Evolutionary conservation across 371 early-diverging fungal species (phyloP).

Genomic region (Rhizopus delemar): DNA sequence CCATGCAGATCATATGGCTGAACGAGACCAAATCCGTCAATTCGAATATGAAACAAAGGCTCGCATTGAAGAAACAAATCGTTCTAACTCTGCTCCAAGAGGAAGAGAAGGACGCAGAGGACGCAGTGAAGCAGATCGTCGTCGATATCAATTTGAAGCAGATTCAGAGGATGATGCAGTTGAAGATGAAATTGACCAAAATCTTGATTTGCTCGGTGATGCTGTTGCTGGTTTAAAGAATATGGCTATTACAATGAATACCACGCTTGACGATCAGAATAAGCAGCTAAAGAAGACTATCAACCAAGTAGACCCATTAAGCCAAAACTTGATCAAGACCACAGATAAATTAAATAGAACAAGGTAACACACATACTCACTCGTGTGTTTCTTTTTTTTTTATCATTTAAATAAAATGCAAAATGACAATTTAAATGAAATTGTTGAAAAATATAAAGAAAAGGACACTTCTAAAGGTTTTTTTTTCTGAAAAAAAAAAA

Average conservation of each 20-base stretch:
- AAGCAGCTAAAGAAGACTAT: slow-evolving; percentile 32
- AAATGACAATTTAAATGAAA: not conserved
- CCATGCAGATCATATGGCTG: slow-evolving; percentile 48
- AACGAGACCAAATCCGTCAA: slow-evolving; percentile 43
- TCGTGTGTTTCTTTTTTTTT: not conserved
- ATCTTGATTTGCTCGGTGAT: slow-evolving; percentile 68
- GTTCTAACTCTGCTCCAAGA: slow-evolving; percentile 24
- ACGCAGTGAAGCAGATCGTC: slow-evolving; percentile 60
- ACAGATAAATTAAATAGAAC: slow-evolving; percentile 53
- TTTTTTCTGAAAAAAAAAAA: not conserved
- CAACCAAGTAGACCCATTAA: slow-evolving; percentile 48
- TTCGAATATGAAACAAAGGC: slow-evolving; percentile 48
- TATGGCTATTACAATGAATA: slow-evolving; percentile 73
- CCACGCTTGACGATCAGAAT: slow-evolving; percentile 76
- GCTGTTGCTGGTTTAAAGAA: slow-evolving; percentile 70
- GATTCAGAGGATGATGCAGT: slow-evolving; percentile 65
- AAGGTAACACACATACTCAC: slow-evolving; percentile 13
- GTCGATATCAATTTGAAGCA: slow-evolving; percentile 67
- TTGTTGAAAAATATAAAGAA: slow-evolving; percentile 13
- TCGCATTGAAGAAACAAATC: slow-evolving; percentile 58
- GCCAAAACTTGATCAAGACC: slow-evolving; percentile 39
- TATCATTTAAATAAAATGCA: slow-evolving; percentile 4
- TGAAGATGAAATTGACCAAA: slow-evolving; percentile 83
- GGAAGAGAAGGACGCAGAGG: slow-evolving; percentile 52
- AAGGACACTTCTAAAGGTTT: slow-evolving; percentile 21